Base-by-base conservation (phyloP, 345 rosid genomes). In the Passiflora organensis region DNA sequence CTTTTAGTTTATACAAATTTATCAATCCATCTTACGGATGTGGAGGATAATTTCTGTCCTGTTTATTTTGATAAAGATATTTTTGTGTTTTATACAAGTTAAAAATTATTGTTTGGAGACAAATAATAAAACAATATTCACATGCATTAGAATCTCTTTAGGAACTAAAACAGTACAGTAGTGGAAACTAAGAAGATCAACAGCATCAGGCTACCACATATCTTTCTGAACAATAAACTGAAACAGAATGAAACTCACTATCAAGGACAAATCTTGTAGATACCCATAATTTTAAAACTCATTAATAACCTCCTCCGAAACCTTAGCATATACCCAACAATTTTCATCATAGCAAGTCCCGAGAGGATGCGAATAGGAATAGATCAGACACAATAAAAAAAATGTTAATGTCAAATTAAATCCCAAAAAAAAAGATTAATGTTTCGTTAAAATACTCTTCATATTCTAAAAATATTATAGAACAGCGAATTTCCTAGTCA, bases 321-420 rank as follows among this genome's bases (percentile, higher is more conserved):
- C 55, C 67, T 66, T 42, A 82, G 72, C 63, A 82, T 43, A 72
- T 77, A 55, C 39, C 73, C 93, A 48, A 84, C 55, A 71, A 84
- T 67, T 73, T 82, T 86, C 58, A 82, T 76, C 32, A 82, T 76
- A 37, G 84, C 86, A 56, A 84, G 81, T 65, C 82, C 91, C 68
- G 87, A 64, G 96, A 84, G 56, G 88, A 93, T 91, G 70, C 55
- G n/a, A n/a, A n/a, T n/a, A n/a, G n/a, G n/a, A n/a, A n/a, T n/a
- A n/a, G n/a, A n/a, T n/a, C n/a, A n/a, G n/a, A n/a, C n/a, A n/a
- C n/a, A n/a, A n/a, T n/a, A n/a, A n/a, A n/a, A n/a, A 66, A 58
- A 53, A 72, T 13, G 62, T 16, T 62, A 45, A 53, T 13, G 22
- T 19, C 5, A 46, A 23, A 38, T 48, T 39, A 39, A 42, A 38